Evolutionary conservation across 257 asterid species (phyloP).

Genomic region (Solanum medicagineum): DNA sequence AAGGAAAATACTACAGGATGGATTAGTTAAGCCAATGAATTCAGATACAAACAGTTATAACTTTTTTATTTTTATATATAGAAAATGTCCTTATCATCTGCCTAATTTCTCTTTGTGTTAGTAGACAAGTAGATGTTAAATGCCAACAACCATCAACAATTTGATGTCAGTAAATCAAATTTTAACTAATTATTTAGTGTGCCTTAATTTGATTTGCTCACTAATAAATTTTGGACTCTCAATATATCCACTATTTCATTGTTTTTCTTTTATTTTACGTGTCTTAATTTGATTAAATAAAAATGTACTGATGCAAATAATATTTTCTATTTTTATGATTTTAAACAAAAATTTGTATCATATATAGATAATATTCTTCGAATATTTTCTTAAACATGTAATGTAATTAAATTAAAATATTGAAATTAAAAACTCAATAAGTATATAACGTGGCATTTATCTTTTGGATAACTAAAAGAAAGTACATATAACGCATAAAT

Average conservation of each 20-base stretch:
- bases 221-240: background rate
- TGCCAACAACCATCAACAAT: background rate
- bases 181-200: too few relatives aligned
- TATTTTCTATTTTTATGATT: background rate
- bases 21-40: background rate
- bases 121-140: background rate
- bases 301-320: background rate
- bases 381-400: background rate
- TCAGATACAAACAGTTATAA: background rate
- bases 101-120: background rate
- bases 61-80: background rate
- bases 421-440: background rate
- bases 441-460: background rate
- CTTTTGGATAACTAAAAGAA: background rate
- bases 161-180: too few relatives aligned
- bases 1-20: background rate
- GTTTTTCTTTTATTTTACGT: background rate
- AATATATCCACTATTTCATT: background rate
- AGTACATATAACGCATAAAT: background rate
- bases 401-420: background rate
- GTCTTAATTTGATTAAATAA: background rate
- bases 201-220: background rate
- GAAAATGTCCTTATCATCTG: background rate
- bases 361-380: background rate
- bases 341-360: background rate